phyloP scores from a whole-genome alignment of 1,139 yeast genomes.

The Yamadazyma dendronema region DNA sequence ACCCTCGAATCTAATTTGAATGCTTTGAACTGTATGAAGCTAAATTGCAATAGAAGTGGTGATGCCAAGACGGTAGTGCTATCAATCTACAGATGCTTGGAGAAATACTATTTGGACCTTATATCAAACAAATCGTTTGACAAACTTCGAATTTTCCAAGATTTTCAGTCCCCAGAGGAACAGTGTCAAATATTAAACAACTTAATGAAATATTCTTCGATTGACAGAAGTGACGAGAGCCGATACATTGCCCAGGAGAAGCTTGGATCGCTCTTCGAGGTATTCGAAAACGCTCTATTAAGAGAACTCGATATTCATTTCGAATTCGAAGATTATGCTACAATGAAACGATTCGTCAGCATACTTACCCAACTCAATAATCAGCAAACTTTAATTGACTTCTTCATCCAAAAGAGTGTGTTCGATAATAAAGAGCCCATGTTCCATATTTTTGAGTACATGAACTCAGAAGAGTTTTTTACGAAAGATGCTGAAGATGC shows the following conservation, averaged over 20 bases:
- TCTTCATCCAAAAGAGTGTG: slow-evolving; percentile 44
- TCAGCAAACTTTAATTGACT: slow-evolving; percentile 46
- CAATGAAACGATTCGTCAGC: slow-evolving; percentile 33
- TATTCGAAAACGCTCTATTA: slow-evolving; percentile 71
- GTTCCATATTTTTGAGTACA: slow-evolving; percentile 25
- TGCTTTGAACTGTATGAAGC: slow-evolving; percentile 42
- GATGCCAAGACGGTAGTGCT: slow-evolving; percentile 46
- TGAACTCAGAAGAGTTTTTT: slow-evolving; percentile 12
- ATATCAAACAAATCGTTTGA: slow-evolving; percentile 47
- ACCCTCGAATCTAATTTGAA: slow-evolving; percentile 7
- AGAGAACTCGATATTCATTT: slow-evolving; percentile 67
- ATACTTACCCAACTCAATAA: slow-evolving; percentile 38
- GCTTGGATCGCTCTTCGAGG: slow-evolving; percentile 58
- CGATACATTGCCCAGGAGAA: slow-evolving; percentile 41
- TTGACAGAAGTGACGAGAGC: slow-evolving; percentile 36
- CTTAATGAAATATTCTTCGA: slow-evolving; percentile 35
- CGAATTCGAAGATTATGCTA: slow-evolving; percentile 47
- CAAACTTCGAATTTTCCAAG: slow-evolving; percentile 46
- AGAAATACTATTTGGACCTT: slow-evolving; percentile 48
- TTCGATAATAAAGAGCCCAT: slow-evolving; percentile 38
- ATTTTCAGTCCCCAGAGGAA: slow-evolving; percentile 46
- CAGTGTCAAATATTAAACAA: slow-evolving; percentile 47
- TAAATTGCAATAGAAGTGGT: slow-evolving; percentile 18
- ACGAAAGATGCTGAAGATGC: slow-evolving; percentile 13
- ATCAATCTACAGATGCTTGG: slow-evolving; percentile 39